These are phyloP conservation scores for Amaranthus hypochondriacus DNA, from an alignment of 148 eudicot species.

Conservation along the genomic window DNA sequence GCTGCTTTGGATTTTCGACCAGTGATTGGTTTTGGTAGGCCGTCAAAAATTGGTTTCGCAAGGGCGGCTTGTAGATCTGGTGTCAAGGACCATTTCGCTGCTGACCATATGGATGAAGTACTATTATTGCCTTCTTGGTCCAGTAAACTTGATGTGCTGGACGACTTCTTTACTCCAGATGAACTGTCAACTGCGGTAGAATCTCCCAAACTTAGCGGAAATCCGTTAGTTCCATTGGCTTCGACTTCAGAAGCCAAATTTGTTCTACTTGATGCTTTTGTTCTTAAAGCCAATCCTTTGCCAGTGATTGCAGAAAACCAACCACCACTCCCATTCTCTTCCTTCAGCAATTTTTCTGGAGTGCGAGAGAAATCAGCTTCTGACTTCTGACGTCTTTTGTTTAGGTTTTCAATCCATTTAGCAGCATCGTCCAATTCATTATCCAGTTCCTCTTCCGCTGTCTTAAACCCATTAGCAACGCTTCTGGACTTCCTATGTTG, in stretches of 20 bases:
- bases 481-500: constrained; percentile 72
- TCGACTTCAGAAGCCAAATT: constrained; percentile 48
- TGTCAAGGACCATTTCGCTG: constrained; percentile 69
- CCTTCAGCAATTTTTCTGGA: constrained; percentile 69
- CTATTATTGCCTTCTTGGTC: constrained; percentile 47
- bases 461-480: constrained; percentile 45
- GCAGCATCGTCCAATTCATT: constrained; percentile 32
- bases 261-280: constrained; percentile 64
- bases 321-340: constrained; percentile 49
- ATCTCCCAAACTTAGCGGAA: constrained; percentile 40
- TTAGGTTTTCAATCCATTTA: constrained; percentile 45
- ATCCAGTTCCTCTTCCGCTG: constrained; percentile 41
- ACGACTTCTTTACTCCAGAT: constrained; percentile 65
- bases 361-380: constrained; percentile 54
- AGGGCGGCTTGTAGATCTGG: constrained; percentile 82
- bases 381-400: constrained; percentile 54
- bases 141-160: constrained; percentile 69
- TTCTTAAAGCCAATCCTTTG: constrained; percentile 78
- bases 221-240: constrained; percentile 27
- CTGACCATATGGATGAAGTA: constrained; percentile 51
- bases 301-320: constrained; percentile 70
- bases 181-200: constrained; percentile 34
- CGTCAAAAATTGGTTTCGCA: constrained; percentile 68
- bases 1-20: constrained; percentile 59
- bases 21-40: constrained; percentile 65